These are phyloP conservation scores for Plenodomus tracheiphilus DNA, from an alignment of 2,329 filamentous ascomycete species.

Conservation along the genomic window DNA sequence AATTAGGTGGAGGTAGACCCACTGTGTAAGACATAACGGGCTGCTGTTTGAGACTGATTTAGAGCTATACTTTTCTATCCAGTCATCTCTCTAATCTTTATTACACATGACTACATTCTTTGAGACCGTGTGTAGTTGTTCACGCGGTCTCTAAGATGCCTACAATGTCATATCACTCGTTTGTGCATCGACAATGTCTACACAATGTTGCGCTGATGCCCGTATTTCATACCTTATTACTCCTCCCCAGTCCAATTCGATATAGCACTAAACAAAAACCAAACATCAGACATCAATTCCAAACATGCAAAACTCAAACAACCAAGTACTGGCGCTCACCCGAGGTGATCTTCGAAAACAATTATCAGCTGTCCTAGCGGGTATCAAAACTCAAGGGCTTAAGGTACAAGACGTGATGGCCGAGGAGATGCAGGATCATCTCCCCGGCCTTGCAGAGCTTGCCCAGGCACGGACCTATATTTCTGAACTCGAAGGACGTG, in stretches of 20 bases:
- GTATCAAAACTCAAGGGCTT: slow-evolving; percentile 14
- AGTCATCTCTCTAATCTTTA: too few relatives aligned
- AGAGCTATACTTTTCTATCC: too few relatives aligned
- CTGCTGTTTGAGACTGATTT: too few relatives aligned
- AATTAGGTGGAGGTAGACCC: too few relatives aligned
- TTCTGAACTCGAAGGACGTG: slow-evolving; percentile 15
- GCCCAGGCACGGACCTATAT: slow-evolving; percentile 18
- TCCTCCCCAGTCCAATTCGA: not conserved
- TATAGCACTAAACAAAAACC: not conserved
- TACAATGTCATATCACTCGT: not conserved
- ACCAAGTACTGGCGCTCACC: slow-evolving; percentile 3
- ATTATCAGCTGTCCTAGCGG: slow-evolving; percentile 12
- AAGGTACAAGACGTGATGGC: slow-evolving; percentile 19
- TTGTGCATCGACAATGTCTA: not conserved
- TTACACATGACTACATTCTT: too few relatives aligned
- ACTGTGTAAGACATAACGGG: too few relatives aligned
- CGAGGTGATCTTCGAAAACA: slow-evolving; percentile 19
- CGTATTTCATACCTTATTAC: not conserved
- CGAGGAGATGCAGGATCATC: slow-evolving; percentile 11
- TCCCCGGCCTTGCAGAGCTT: slow-evolving; percentile 14
- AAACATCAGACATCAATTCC: too few relatives aligned
- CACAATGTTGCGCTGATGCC: not conserved
- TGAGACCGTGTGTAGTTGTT: not conserved
- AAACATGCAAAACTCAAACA: not conserved
- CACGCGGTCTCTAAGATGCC: not conserved